A percentile compares a stretch with the other conserved stretches of the same genome.
Evolutionary conservation across 129 eudicot species (phyloP).

Genomic region (Oenanthe sinensis): DNA sequence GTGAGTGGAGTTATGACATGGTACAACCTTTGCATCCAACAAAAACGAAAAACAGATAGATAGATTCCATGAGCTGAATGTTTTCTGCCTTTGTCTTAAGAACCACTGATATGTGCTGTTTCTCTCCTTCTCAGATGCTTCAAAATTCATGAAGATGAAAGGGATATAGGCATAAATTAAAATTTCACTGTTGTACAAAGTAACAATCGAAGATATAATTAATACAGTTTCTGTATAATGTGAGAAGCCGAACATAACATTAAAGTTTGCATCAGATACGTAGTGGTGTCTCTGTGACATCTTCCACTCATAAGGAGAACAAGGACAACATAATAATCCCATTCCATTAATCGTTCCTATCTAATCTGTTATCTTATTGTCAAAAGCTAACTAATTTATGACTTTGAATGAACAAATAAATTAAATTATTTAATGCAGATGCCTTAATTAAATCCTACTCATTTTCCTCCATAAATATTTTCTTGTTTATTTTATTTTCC

Average conservation of each 20-base stretch:
- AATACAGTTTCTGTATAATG: not conserved
- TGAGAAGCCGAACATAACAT: not conserved
- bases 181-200: not conserved
- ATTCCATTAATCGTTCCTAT: constrained; percentile 4
- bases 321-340: constrained; percentile 6
- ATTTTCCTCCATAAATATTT: constrained; percentile 19
- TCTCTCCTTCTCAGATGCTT: not conserved
- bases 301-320: constrained; percentile 27
- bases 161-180: too few species aligned
- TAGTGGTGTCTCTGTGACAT: constrained; percentile 26
- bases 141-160: not conserved
- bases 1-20: not conserved
- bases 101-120: not conserved
- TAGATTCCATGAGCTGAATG: constrained; percentile 4
- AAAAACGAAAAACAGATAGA: not conserved
- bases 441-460: constrained; percentile 18
- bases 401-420: constrained; percentile 1
- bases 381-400: not conserved
- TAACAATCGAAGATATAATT: not conserved
- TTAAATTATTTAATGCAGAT: constrained; percentile 16
- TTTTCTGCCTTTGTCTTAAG: not conserved
- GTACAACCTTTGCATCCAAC: not conserved
- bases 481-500: constrained; percentile 1
- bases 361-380: constrained; percentile 11
- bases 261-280: not conserved